Conservation (phyloP, 1,284 basidiomycete genomes). For the Boletus mariae region DNA sequence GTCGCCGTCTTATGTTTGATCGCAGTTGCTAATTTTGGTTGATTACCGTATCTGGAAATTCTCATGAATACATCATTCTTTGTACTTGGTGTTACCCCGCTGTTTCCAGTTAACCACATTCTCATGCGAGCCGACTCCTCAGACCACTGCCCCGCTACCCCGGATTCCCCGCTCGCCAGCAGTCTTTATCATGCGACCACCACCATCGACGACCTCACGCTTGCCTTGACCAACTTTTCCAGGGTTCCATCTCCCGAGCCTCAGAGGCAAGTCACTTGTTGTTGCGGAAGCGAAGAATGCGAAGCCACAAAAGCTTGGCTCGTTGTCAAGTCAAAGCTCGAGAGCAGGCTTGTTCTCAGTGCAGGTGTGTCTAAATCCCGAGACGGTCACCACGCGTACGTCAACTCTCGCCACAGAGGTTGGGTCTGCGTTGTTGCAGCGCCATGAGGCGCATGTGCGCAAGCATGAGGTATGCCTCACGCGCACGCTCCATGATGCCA, state of each 20-base stretch:
- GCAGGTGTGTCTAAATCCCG: slow-evolving; percentile 57
- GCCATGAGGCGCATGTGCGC: slow-evolving; percentile 83
- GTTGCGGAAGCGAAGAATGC: slow-evolving; percentile 65
- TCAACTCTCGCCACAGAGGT: slow-evolving; percentile 57
- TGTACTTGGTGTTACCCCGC: slow-evolving; percentile 1
- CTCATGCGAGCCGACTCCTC: slow-evolving; percentile 22
- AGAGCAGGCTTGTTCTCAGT: slow-evolving; percentile 74
- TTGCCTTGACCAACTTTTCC: slow-evolving; percentile 67
- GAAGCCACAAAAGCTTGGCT: slow-evolving; percentile 62
- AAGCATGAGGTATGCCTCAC: slow-evolving; percentile 55
- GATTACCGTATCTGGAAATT: slow-evolving; percentile 19
- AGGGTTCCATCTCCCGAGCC: slow-evolving; percentile 66
- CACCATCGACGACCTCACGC: slow-evolving; percentile 74
- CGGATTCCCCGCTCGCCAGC: slow-evolving; percentile 54
- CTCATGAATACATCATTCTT: slow-evolving; percentile 16
- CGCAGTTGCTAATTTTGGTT: not conserved
- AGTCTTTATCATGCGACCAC: slow-evolving; percentile 59
- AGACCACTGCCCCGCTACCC: slow-evolving; percentile 37
- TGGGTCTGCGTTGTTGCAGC: slow-evolving; percentile 83
- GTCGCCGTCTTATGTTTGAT: not conserved
- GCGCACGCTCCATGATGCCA: slow-evolving; percentile 10
- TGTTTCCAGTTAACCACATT: not conserved
- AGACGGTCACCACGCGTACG: not conserved
- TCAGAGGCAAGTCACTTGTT: slow-evolving; percentile 49
- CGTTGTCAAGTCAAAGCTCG: slow-evolving; percentile 64